phyloP scores from a whole-genome alignment of 768 basidiomycete species.

The Coprinopsis cinerea region DNA sequence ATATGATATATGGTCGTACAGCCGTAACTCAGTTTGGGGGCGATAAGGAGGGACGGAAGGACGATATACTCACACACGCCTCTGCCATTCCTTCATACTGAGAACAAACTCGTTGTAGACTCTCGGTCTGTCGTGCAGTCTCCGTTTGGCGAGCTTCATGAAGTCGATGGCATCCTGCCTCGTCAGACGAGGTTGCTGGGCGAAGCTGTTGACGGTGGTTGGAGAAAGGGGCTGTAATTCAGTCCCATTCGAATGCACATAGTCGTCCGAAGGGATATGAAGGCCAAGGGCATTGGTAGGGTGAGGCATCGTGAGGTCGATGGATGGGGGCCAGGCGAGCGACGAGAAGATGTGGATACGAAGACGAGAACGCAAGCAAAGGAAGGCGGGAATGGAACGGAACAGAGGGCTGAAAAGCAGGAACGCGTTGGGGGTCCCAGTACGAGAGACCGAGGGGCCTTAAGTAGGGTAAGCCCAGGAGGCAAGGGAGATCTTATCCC shows the following conservation, averaged over 20 bases:
- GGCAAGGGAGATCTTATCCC: too few relatives aligned
- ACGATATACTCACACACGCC: background rate
- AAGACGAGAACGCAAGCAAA: background rate
- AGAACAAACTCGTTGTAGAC: slow-evolving; percentile 5
- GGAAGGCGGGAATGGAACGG: background rate
- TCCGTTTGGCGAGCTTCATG: background rate
- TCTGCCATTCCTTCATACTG: slow-evolving; percentile 5
- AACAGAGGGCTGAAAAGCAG: background rate
- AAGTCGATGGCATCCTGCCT: slow-evolving; percentile 2
- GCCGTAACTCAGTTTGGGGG: background rate
- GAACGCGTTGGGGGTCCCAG: background rate
- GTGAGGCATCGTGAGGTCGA: background rate
- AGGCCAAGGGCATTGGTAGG: background rate
- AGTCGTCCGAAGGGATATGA: slow-evolving; percentile 1
- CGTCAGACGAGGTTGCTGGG: slow-evolving; percentile 1
- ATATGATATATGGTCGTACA: background rate
- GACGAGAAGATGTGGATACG: background rate
- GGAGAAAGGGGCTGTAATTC: slow-evolving; percentile 3
- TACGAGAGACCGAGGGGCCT: background rate
- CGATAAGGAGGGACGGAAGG: background rate
- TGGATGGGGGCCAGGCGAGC: background rate
- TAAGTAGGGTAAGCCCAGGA: too few relatives aligned
- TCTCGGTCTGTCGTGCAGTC: background rate
- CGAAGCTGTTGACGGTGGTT: background rate
- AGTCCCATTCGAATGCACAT: background rate